Percentiles rank a stretch among this genome's conserved stretches.
These are phyloP conservation scores for Fibroporia radiculosa DNA, from an alignment of 768 basidiomycete species.

Conservation along the genomic window DNA sequence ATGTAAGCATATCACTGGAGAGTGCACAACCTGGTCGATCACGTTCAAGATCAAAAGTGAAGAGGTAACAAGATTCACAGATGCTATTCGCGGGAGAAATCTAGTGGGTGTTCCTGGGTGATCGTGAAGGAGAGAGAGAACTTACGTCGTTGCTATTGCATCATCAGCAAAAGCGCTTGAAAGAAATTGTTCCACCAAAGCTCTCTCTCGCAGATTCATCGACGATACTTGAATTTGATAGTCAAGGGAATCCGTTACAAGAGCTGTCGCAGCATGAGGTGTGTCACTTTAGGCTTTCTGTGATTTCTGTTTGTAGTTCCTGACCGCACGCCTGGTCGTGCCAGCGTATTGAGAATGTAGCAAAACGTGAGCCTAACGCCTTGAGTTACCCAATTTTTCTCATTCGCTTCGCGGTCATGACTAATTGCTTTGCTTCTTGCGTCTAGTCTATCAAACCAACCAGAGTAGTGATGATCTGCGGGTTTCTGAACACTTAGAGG, in stretches of 20 bases:
- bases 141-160: not conserved
- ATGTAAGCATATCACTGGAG: not conserved
- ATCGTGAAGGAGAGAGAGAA: too few species aligned
- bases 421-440: not conserved
- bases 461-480: conserved; percentile 16
- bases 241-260: conserved; percentile 10
- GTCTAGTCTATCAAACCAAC: conserved; percentile 20
- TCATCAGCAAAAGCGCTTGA: conserved; percentile 5
- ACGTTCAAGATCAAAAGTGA: conserved; percentile 31
- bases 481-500: too few species aligned
- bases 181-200: conserved; percentile 5
- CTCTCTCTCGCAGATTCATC: conserved; percentile 13
- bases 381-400: not conserved
- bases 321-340: not conserved
- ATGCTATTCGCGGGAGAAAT: conserved; percentile 35
- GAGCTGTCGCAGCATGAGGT: conserved; percentile 16
- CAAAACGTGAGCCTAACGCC: conserved; percentile 14
- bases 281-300: not conserved
- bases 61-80: conserved; percentile 30
- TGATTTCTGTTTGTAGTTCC: not conserved
- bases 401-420: not conserved
- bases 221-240: conserved; percentile 17
- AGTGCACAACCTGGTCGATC: conserved; percentile 18
- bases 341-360: conserved; percentile 18
- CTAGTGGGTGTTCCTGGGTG: conserved; percentile 31